Evolutionary conservation across 2,329 filamentous ascomycete species (phyloP).

Genomic region (Cladosporium sp.): DNA sequence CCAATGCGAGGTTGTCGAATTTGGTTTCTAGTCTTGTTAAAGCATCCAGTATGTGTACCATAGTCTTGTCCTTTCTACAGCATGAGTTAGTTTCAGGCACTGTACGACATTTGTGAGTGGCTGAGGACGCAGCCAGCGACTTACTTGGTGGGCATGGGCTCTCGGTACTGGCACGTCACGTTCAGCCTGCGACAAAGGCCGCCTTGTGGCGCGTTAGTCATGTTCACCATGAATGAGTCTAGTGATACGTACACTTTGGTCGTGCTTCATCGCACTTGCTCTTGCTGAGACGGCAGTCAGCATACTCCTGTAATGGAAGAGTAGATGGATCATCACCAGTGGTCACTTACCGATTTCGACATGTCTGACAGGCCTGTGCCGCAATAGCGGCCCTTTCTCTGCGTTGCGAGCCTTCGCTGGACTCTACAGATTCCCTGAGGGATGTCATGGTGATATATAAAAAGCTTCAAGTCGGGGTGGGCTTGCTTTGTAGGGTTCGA

Average conservation of each 20-base stretch:
- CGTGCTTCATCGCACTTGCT: slow-evolving; percentile 61
- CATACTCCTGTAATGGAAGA: no score
- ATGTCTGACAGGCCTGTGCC: slow-evolving; percentile 12
- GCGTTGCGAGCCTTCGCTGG: slow-evolving; percentile 11
- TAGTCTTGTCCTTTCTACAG: slow-evolving; percentile 57
- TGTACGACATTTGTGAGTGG: neutral
- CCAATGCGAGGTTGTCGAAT: slow-evolving; percentile 42
- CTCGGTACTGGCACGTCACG: slow-evolving; percentile 56
- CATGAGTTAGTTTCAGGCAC: neutral
- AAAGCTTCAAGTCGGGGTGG: neutral
- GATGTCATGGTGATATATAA: neutral
- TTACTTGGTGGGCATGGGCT: slow-evolving; percentile 60
- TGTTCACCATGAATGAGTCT: neutral
- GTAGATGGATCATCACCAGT: no score
- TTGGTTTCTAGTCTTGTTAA: slow-evolving; percentile 53
- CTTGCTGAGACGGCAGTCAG: slow-evolving; percentile 45
- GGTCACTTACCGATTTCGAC: slow-evolving; percentile 1
- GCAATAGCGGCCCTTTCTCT: slow-evolving; percentile 11
- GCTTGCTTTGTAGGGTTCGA: neutral
- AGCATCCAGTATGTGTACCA: slow-evolving; percentile 56
- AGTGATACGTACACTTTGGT: slow-evolving; percentile 48
- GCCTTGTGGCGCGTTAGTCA: slow-evolving; percentile 20
- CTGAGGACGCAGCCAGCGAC: slow-evolving; percentile 24
- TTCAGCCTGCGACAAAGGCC: slow-evolving; percentile 54
- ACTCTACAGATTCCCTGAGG: slow-evolving; percentile 5